These are phyloP conservation scores for Phanerochaete sordida DNA, from an alignment of 768 basidiomycete genomes.

Conservation along the genomic window DNA sequence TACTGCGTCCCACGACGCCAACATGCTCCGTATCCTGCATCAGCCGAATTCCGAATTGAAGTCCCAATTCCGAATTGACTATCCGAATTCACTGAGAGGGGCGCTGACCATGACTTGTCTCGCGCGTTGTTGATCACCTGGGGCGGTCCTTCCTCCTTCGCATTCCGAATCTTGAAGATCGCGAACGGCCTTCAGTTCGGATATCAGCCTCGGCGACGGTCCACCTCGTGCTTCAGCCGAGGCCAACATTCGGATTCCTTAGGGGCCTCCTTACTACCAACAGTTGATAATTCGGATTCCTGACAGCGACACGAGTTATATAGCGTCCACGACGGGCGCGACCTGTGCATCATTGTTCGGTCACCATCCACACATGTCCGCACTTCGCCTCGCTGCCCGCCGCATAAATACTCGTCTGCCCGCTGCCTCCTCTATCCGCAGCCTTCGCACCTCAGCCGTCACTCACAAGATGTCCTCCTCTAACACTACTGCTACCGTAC, in stretches of 20 bases:
- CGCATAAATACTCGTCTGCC: too few species aligned
- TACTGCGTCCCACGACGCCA: neutral
- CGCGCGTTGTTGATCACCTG: neutral
- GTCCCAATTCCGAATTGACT: slow-evolving; percentile 9
- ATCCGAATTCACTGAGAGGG: neutral
- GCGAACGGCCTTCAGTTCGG: neutral
- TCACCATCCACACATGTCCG: neutral
- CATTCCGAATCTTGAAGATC: neutral
- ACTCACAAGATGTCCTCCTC: neutral
- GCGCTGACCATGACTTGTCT: neutral
- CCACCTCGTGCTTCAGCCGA: neutral
- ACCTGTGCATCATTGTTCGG: neutral
- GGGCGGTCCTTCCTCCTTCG: neutral
- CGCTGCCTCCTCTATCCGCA: neutral
- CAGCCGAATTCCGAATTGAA: slow-evolving; percentile 2
- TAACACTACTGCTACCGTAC: neutral
- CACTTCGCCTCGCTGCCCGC: neutral
- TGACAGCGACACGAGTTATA: neutral
- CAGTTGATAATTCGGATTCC: neutral
- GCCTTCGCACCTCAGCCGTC: neutral
- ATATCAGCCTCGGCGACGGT: slow-evolving; percentile 1
- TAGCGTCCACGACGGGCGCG: neutral
- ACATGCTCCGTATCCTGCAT: neutral
- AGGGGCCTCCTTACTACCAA: neutral
- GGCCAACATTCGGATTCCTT: neutral